Evolutionary conservation across 2,329 filamentous ascomycete species (phyloP), one percentile per base, ranked within the genome.

Genomic region (Didymella keratinophila): DNA sequence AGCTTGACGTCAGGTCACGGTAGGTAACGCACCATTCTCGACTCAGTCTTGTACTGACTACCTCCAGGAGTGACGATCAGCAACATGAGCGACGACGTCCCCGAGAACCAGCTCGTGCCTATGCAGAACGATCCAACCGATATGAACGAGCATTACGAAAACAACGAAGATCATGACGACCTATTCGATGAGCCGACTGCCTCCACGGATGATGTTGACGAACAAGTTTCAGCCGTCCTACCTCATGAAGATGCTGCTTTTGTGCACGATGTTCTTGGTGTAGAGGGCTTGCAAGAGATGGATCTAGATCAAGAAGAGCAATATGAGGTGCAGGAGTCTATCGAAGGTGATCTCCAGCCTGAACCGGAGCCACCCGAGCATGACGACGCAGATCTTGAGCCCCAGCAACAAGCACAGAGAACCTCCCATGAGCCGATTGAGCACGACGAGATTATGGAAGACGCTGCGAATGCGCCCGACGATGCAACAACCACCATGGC

Each of bases 271-370:
- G n/a, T 41, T 3, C 25, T 34, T 20, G 47, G 32, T 20, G 23
- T 56, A 8, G 47, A 56, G 30, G 18, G 20, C 16, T 21, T 39
- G 7, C 9, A 16, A 9, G 32, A 51, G 34, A 14, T 34, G 14
- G 11, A 8, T 10, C 10, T 18, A 1, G 37, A 20, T 16, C 12
- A 36, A 21, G 52, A 36, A n/a, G 52, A 45, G 7, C 32, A 49
- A 12, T 20, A 56, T n/a, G 34, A 52, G 18, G 14, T 43, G 2
- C 16, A 48, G 16, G 34, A 54, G 6, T 55, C 50, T 4, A 21
- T 60, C 18, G 56, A 62, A 12, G 27, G 58, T 21, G 34, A 36
- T 10, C 18, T 32, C n/a, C 28, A 37, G 16, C 39, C 36, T 4
- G 43, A 36, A 9, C 28, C 37, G 12, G 27, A 41, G 27, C 14